Base-by-base conservation (phyloP, 768 basidiomycete genomes). In the Russula vinacea region DNA sequence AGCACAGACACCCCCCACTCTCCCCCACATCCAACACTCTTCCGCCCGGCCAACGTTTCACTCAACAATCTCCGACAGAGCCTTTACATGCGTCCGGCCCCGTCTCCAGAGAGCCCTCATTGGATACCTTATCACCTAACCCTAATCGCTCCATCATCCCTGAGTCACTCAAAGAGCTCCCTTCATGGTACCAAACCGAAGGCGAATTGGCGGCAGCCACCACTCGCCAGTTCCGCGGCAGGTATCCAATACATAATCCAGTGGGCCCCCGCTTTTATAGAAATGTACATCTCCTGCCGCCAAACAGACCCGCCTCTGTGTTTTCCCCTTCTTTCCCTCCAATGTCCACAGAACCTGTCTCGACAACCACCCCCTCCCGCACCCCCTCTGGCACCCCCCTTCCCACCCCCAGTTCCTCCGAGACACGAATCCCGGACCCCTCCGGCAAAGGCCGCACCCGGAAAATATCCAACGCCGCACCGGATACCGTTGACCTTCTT, bases 261-360 rank as follows among this genome's bases (percentile, higher is more conserved):
- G 76, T 83, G 32, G 90, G 90, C 24, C 90, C 90, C 17, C 84
- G 83, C 56, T 87, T 82, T 78, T 92, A 92, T 80, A 84, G 73
- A 73, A 92, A 92, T 71, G 77, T 86, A 65, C 90, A 92, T 71
- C 81, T 92, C 29, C 76, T 84, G 35, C 84, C 88, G 11, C 83
- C 81, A 49, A 81, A 80, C 47, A 82, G 84, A 33, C 88, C 88
- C 3, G 82, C 88, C 3, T 85, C 90, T 0, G 76, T 88, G 68
- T 92, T 92, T 74, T 92, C 90, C 14, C 78, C 88, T 47, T 88
- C 87, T 19, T 92, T 92, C 67, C 90, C 90, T 22, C 84, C 89
- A 50, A 89, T 92, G 77, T 80, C 81, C 32, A 74, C 78, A 14
- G 82, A 84, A 47, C 83, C 78, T 58, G 70, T 73, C 32, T 74